Base-by-base conservation (phyloP, 78 protist species). In the Acrasis kona region DNA sequence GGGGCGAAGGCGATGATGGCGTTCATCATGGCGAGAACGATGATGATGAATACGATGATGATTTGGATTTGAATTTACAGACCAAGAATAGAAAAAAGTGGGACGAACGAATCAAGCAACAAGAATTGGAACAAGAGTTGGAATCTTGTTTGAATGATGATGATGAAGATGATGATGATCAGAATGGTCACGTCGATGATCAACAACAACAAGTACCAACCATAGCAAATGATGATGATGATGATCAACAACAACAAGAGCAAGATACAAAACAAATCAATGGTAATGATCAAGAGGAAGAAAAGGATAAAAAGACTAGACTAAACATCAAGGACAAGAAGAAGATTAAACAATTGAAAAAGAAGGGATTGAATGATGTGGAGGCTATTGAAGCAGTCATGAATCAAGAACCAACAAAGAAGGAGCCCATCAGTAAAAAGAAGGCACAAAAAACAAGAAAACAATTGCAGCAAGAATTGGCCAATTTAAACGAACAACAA, bases 201-300 rank as follows among this genome's bases (percentile, higher is more conserved):
- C 31, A 79, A 1, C 41, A 87, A 28, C 57, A 61, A 34, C 0
- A 38, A 39, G 30, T 76, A 50, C 5, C 82, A 2, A 4, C n/a
- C n/a, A n/a, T n/a, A n/a, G n/a, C n/a, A n/a, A n/a, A n/a, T n/a
- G n/a, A n/a, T n/a, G n/a, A n/a, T n/a, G n/a, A n/a, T n/a, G n/a
- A n/a, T n/a, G n/a, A n/a, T n/a, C n/a, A n/a, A n/a, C n/a, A n/a
- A n/a, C n/a, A n/a, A n/a, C n/a, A n/a, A n/a, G n/a, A n/a, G n/a
- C n/a, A n/a, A n/a, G n/a, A n/a, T n/a, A n/a, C n/a, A n/a, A n/a
- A n/a, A n/a, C n/a, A n/a, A n/a, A n/a, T n/a, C n/a, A n/a, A n/a
- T n/a, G n/a, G n/a, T n/a, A n/a, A n/a, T n/a, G n/a, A n/a, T n/a
- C 80, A 39, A 8, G 68, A 7, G 70, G 39, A 84, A 5, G 81